These are phyloP conservation scores for Dothiorella sarmentorum DNA, from an alignment of 2,329 filamentous ascomycete genomes.

Conservation along the genomic window DNA sequence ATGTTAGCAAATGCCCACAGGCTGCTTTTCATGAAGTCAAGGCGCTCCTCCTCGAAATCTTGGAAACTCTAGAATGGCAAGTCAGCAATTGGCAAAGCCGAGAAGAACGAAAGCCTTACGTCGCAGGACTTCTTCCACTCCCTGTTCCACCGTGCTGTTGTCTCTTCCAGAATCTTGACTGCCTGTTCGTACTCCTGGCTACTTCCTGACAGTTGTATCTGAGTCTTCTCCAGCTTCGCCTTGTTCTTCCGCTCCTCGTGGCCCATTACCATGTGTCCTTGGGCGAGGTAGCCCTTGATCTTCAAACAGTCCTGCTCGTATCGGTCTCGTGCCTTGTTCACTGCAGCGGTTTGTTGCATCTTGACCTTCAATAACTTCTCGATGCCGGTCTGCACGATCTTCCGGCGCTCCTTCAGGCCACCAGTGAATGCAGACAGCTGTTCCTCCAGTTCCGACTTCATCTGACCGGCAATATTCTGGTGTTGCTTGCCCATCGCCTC, in stretches of 20 bases:
- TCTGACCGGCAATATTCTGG: slow-evolving; percentile 82
- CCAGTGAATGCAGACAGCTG: slow-evolving; percentile 87
- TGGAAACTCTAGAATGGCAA: slow-evolving; percentile 78
- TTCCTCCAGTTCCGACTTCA: slow-evolving; percentile 95
- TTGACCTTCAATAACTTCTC: slow-evolving; percentile 94
- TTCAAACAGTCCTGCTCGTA: slow-evolving; percentile 98
- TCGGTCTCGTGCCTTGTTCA: slow-evolving; percentile 93
- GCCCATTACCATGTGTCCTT: slow-evolving; percentile 99
- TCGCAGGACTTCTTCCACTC: slow-evolving; percentile 97
- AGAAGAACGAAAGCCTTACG: too few species aligned
- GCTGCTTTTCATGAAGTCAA: slow-evolving; percentile 97
- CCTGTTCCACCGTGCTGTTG: slow-evolving; percentile 91
- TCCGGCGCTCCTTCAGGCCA: slow-evolving; percentile 91
- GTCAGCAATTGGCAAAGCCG: slow-evolving; percentile 20
- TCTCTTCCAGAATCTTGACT: slow-evolving; percentile 91
- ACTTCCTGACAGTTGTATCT: slow-evolving; percentile 86
- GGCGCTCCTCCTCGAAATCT: slow-evolving; percentile 92
- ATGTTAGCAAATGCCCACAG: slow-evolving; percentile 98
- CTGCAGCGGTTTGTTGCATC: slow-evolving; percentile 80
- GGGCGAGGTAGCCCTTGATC: slow-evolving; percentile 96
- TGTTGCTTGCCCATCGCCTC: slow-evolving; percentile 95
- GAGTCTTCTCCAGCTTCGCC: slow-evolving; percentile 96
- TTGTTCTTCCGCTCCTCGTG: slow-evolving; percentile 99
- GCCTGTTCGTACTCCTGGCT: slow-evolving; percentile 92
- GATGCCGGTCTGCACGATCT: slow-evolving; percentile 91